phyloP scores from a whole-genome alignment of 129 eudicot genomes.

The Oenanthe sinensis region DNA sequence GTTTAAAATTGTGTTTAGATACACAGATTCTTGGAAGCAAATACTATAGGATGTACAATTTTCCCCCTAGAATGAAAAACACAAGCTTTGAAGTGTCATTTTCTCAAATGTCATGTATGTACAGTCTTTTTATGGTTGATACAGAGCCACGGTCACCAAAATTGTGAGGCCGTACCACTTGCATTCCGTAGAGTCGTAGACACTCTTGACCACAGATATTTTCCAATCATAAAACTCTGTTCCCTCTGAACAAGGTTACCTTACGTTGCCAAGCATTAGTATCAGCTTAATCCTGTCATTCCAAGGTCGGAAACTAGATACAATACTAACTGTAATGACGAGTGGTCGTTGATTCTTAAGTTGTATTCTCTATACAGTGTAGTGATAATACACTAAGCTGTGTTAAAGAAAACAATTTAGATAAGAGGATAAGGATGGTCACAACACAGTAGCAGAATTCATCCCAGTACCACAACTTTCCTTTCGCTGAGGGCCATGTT shows the following conservation, averaged over 20 bases:
- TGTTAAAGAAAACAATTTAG: background rate
- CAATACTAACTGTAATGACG: background rate
- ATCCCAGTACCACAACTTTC: background rate
- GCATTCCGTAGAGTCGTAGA: conserved; percentile 8
- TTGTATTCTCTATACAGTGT: background rate
- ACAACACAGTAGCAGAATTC: background rate
- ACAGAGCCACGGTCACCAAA: conserved; percentile 13
- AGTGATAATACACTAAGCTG: background rate
- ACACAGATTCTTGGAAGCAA: background rate
- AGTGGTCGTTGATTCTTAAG: background rate
- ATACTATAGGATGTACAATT: background rate
- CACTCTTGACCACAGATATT: background rate
- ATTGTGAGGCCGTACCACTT: conserved; percentile 4
- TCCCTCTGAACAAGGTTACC: conserved; percentile 4
- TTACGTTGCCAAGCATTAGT: background rate
- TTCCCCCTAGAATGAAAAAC: conserved; percentile 3
- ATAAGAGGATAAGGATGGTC: conserved; percentile 3
- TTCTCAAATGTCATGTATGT: conserved; percentile 1
- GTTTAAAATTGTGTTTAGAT: background rate
- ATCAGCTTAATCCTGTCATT: background rate
- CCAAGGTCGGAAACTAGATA: background rate
- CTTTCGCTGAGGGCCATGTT: conserved; percentile 9
- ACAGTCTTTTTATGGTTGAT: conserved; percentile 5
- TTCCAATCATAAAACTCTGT: background rate
- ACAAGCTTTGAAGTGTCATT: conserved; percentile 1